Base-by-base conservation (phyloP, 2,329 filamentous ascomycete species). In the Exophiala aquamarina region DNA sequence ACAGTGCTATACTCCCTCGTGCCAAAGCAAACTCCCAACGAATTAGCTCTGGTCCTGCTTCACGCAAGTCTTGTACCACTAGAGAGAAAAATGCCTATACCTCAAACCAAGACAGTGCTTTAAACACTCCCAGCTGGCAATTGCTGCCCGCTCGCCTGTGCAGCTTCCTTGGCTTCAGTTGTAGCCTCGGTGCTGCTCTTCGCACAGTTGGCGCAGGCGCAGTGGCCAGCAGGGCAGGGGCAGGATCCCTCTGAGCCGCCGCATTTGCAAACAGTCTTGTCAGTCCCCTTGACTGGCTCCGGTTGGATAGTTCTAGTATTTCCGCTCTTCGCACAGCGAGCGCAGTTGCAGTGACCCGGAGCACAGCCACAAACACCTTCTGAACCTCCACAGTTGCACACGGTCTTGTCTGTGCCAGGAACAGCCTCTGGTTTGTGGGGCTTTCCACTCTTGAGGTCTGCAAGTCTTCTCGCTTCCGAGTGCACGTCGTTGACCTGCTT, bases 401-500 rank as follows among this genome's bases (percentile, higher is more conserved):
- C 65, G 4, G 69, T 69, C 62, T 70, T 72, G 36, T 67, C 63
- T 1, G 63, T 64, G 4, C 58, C 67, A n/a, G 60, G 50, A 45
- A 68, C 62, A 7, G 52, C 29, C 39, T 65, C 57, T 61, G 74
- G 64, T 58, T 67, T 59, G 44, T 63, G 55, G 6, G 61, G 50
- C 60, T 76, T 75, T 37, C 70, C 70, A 37, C 63, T 84, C 84
- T 96, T 96, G 58, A 98, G 70, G 57, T 95, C 83, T 40, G 92
- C 92, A 44, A 98, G 77, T 59, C 93, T 84, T 55, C 86, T 80
- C 23, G 93, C 93, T 77, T 98, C 93, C 54, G 78, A 79, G 72
- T 98, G 93, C 37, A 98, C 93, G 66, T 98, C 93, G 61, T 89
- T 78, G 23, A 96, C 90, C 71, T 97, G 91, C 73, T 89, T 89